phyloP scores from a whole-genome alignment of 768 basidiomycete species.

The Russula abietina region DNA sequence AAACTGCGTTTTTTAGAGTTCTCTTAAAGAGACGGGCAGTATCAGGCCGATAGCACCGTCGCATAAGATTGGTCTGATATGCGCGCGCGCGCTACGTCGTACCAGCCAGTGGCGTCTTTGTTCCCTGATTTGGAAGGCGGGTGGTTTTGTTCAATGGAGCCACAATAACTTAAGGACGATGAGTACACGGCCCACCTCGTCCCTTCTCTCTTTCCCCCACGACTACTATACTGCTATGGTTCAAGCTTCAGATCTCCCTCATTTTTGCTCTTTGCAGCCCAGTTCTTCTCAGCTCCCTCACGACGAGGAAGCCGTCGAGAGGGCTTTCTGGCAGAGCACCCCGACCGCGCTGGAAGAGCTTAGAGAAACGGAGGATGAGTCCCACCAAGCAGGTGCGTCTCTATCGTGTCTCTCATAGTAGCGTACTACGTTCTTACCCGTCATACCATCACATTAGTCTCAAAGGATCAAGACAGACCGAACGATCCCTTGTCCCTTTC shows the following conservation, averaged over 20 bases:
- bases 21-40: not conserved
- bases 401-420: not conserved
- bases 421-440: not conserved
- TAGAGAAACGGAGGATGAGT: not conserved
- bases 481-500: not conserved
- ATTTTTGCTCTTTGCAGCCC: not conserved
- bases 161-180: not conserved
- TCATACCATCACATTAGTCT: not conserved
- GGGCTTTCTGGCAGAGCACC: conserved; percentile 14
- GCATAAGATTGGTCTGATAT: too few relatives aligned
- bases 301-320: not conserved
- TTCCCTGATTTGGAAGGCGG: conserved; percentile 5
- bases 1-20: not conserved
- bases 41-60: too few relatives aligned
- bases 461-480: not conserved
- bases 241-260: not conserved
- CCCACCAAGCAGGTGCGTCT: conserved; percentile 1
- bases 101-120: not conserved
- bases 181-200: not conserved
- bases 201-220: not conserved
- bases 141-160: not conserved
- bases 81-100: too few relatives aligned
- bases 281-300: not conserved
- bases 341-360: not conserved
- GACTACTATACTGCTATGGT: not conserved